Evolutionary conservation across 257 asterid species (phyloP).

Genomic region (Anisodus acutangulus): DNA sequence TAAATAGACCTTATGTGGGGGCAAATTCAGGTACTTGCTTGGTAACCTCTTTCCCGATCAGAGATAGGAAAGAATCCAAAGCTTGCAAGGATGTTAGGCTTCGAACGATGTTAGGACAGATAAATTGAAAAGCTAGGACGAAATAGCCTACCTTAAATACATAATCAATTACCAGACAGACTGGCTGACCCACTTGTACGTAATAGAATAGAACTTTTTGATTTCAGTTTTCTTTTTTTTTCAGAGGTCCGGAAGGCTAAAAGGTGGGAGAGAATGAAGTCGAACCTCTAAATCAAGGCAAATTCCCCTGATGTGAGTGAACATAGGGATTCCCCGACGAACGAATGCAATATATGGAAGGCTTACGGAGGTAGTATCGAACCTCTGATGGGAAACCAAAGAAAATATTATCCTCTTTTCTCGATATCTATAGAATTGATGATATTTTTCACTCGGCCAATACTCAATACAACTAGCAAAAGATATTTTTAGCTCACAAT

Average conservation of each 20-base stretch:
- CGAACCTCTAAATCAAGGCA: too few relatives aligned
- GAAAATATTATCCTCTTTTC: too few relatives aligned
- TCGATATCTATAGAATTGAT: too few relatives aligned
- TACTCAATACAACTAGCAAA: too few relatives aligned
- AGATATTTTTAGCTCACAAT: too few relatives aligned
- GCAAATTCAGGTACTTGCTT: not conserved
- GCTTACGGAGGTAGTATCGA: not conserved
- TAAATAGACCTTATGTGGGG: too few relatives aligned
- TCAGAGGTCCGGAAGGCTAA: not conserved
- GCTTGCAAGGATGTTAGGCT: not conserved
- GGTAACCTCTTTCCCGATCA: not conserved
- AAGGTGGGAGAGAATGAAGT: too few relatives aligned
- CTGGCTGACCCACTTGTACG: slow-evolving; percentile 1
- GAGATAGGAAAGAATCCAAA: not conserved
- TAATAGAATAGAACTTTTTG: not conserved
- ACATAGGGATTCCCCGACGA: not conserved
- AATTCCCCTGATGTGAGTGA: not conserved
- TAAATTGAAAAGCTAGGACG: not conserved
- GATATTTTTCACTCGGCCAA: too few relatives aligned
- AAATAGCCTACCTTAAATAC: slow-evolving; percentile 14
- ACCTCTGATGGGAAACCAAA: not conserved
- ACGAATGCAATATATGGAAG: not conserved
- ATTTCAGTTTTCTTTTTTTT: not conserved
- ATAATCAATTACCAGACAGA: not conserved
- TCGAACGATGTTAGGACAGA: not conserved